phyloP scores from a whole-genome alignment of 164 flowering plant genomes.

The Tinospora cordifolia region DNA sequence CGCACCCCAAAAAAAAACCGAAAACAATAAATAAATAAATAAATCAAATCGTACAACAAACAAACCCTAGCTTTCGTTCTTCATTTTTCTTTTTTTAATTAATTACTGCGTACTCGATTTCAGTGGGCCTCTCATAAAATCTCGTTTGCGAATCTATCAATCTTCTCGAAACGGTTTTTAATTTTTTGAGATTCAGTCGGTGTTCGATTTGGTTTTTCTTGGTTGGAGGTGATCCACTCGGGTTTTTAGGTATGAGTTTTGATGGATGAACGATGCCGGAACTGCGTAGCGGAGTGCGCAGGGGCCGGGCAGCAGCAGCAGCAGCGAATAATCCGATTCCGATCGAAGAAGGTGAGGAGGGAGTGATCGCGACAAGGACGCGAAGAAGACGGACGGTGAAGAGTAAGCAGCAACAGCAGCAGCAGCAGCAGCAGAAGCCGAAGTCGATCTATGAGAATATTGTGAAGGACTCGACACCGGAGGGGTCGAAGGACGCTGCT shows the following conservation, averaged over 20 bases:
- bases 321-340: slow-evolving; percentile 15
- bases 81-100: too few species aligned
- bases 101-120: too few species aligned
- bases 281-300: slow-evolving; percentile 55
- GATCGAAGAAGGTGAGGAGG: slow-evolving; percentile 11
- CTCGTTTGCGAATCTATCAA: too few species aligned
- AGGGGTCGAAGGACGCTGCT: slow-evolving; percentile 11
- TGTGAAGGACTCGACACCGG: slow-evolving; percentile 12
- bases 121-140: too few species aligned
- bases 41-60: too few species aligned
- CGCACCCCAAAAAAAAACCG: too few species aligned
- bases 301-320: slow-evolving; percentile 35
- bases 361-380: slow-evolving; percentile 13
- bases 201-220: too few species aligned
- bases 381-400: slow-evolving; percentile 24
- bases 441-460: slow-evolving; percentile 16
- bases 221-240: not conserved
- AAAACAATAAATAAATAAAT: too few species aligned
- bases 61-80: too few species aligned
- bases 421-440: not conserved
- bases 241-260: slow-evolving; percentile 18
- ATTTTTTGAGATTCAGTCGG: too few species aligned
- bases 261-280: slow-evolving; percentile 61
- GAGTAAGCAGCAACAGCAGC: slow-evolving; percentile 13
- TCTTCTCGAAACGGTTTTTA: too few species aligned